Evolutionary conservation across 768 basidiomycete genomes (phyloP).

Genomic region (Cystobasidium tubakii): DNA sequence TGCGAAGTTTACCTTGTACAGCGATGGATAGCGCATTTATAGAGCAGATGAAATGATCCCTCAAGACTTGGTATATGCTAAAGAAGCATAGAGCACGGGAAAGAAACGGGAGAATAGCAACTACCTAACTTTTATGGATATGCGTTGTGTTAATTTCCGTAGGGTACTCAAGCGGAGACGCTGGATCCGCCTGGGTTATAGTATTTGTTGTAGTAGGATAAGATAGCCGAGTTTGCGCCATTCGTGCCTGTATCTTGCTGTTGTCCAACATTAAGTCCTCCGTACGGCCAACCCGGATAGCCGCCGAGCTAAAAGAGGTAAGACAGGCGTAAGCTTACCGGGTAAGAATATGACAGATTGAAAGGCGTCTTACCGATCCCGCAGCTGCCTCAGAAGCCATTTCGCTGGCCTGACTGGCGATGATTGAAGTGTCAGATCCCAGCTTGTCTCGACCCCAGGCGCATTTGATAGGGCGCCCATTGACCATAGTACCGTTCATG

Average conservation of each 20-base stretch:
- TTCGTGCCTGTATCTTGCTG: not conserved
- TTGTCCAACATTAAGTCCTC: not conserved
- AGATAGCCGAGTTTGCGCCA: not conserved
- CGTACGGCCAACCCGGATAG: slow-evolving; percentile 3
- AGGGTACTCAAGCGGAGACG: not conserved
- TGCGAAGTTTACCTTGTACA: not conserved
- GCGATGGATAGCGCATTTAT: not conserved
- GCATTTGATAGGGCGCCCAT: slow-evolving; percentile 94
- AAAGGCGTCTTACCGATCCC: not conserved
- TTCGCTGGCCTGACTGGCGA: slow-evolving; percentile 12
- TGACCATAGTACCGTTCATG: slow-evolving; percentile 92
- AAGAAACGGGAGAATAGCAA: not conserved
- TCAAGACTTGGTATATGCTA: not conserved
- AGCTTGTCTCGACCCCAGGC: slow-evolving; percentile 93
- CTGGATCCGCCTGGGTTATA: slow-evolving; percentile 4
- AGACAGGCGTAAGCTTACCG: not conserved
- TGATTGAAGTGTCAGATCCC: slow-evolving; percentile 18
- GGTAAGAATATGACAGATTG: not conserved
- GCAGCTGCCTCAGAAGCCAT: not conserved
- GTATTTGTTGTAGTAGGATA: slow-evolving; percentile 13
- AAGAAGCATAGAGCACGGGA: not conserved
- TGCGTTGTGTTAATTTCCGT: not conserved
- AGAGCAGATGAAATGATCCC: not conserved
- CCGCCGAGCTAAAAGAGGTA: not conserved
- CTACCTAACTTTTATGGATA: not conserved